phyloP scores from a whole-genome alignment of 140 eudicot genomes.

The Anethum foeniculum region DNA sequence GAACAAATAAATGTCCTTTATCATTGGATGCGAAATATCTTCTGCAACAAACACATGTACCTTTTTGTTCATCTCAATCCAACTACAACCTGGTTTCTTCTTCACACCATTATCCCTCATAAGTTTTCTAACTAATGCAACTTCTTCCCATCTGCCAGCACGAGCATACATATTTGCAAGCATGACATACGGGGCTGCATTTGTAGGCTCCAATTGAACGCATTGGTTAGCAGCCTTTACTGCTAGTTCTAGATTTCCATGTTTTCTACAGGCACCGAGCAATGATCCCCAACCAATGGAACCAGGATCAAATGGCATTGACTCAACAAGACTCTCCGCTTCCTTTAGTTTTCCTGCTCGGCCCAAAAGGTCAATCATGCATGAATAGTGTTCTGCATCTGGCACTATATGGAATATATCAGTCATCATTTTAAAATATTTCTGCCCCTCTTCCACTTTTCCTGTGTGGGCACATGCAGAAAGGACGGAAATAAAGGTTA shows the following conservation, averaged over 20 bases:
- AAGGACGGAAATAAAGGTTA: constrained; percentile 62
- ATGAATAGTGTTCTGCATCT: constrained; percentile 50
- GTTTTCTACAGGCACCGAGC: constrained; percentile 62
- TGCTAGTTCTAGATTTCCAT: constrained; percentile 49
- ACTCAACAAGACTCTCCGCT: constrained; percentile 53
- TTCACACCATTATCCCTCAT: constrained; percentile 50
- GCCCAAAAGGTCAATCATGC: constrained; percentile 78
- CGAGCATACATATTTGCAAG: constrained; percentile 56
- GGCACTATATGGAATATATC: constrained; percentile 38
- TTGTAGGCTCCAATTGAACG: constrained; percentile 46
- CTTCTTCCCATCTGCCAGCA: constrained; percentile 59
- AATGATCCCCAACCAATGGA: constrained; percentile 58
- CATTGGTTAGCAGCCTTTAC: constrained; percentile 56
- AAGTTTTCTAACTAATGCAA: constrained; percentile 39
- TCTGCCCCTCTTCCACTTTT: constrained; percentile 48
- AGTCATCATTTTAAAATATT: constrained; percentile 40
- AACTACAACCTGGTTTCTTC: constrained; percentile 80
- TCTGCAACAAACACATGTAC: constrained; percentile 74
- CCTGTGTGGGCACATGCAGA: constrained; percentile 71
- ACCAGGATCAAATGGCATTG: constrained; percentile 58
- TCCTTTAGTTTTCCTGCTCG: constrained; percentile 63
- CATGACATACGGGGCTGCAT: constrained; percentile 58
- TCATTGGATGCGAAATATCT: constrained; percentile 66
- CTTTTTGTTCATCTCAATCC: constrained; percentile 68
- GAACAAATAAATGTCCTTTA: constrained; percentile 35